Evolutionary conservation across 306 rosid genomes (phyloP), one percentile per base, ranked within the genome.

Genomic region (Casuarina glauca): DNA sequence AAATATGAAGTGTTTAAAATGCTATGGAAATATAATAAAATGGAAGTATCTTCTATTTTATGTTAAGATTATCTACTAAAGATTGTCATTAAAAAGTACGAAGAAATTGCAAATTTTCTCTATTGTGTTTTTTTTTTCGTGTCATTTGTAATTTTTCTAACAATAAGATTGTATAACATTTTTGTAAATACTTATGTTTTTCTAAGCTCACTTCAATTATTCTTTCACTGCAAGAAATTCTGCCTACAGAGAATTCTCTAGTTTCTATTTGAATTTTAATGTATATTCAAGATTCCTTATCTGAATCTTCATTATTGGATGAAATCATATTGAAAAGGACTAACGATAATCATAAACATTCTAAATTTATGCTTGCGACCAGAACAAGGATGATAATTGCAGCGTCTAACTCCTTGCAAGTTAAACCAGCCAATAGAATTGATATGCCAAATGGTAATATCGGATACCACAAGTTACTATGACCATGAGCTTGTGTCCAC

Each of bases 371-470:
- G 12, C 71, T 17, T n/a, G 42, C 16, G n/a, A 67, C 49, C 71
- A 67, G 71, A 67, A 8, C 49, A 42, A 67, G 71, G 35, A 67
- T 38, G 15, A 15, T 57, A 36, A 57, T 57, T 57, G 36, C 69
- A 5, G 69, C 44, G 4, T 63, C 6, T 63, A 35, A 63, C 45
- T 38, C 69, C 69, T 38, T 36, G 16, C 11, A 13, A 38, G 69
- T 63, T 12, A 17, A 11, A 44, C 36, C 15, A 63, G 69, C 70
- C 35, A 66, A 66, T 66, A 8, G 32, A 16, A 66, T 66, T 66
- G 32, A 66, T 4, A 66, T 17, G 50, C 5, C 32, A 11, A 66
- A 66, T 66, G 3, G 48, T 13, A 41, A 66, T 20, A 66, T 16
- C 42, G 17, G 42, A 32, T n/a, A 41, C 13, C 13, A 66, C 32